phyloP scores from a whole-genome alignment of 169 alveolate species.

The Amoebophrya sp. region DNA sequence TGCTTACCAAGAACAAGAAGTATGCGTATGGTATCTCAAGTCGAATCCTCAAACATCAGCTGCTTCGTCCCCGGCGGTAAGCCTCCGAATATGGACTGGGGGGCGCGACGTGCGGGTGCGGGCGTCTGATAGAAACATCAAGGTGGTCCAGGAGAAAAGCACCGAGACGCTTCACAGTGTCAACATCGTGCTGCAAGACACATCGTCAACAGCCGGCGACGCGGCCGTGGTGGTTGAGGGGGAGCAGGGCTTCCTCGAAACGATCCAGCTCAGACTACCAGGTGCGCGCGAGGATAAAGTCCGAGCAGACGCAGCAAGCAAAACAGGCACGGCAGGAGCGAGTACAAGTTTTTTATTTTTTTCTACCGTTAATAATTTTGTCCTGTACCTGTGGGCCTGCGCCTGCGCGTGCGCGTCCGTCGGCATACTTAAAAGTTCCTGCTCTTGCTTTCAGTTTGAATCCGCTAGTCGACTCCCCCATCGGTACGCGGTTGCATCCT shows the following conservation, averaged over 20 bases:
- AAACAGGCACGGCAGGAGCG: too few relatives aligned
- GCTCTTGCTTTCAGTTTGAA: too few relatives aligned
- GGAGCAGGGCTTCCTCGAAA: conserved; percentile 1
- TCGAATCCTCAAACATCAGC: not conserved
- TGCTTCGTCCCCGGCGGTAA: not conserved
- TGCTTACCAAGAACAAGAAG: too few relatives aligned
- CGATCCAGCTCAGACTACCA: not conserved
- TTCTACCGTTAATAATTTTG: too few relatives aligned
- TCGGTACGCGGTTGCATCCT: too few relatives aligned
- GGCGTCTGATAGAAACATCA: not conserved
- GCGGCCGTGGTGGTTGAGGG: not conserved
- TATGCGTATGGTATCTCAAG: too few relatives aligned
- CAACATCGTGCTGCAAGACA: not conserved
- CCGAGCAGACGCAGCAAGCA: not conserved
- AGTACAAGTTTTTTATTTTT: too few relatives aligned
- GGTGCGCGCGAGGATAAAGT: not conserved
- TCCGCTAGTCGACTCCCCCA: too few relatives aligned
- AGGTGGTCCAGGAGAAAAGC: not conserved
- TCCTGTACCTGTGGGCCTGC: too few relatives aligned
- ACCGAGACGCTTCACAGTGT: not conserved
- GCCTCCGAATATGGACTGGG: not conserved
- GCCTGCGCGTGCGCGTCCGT: too few relatives aligned
- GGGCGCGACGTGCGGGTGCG: not conserved
- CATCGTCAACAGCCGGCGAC: not conserved
- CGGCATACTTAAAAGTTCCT: too few relatives aligned